These are phyloP conservation scores for Holtermannia corniformis DNA, from an alignment of 768 basidiomycete genomes.

Conservation along the genomic window DNA sequence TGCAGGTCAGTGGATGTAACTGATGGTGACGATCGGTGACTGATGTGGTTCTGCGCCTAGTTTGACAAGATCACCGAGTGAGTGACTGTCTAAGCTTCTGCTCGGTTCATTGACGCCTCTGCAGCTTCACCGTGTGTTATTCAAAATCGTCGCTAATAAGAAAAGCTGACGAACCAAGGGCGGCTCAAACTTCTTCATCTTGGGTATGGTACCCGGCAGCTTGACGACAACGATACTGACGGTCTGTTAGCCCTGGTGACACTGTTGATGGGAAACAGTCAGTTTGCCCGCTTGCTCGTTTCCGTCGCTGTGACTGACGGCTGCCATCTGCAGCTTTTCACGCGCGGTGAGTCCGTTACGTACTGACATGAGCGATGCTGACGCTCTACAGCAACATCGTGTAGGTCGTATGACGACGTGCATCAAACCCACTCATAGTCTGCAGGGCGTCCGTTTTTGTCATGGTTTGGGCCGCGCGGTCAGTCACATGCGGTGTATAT, in stretches of 20 bases:
- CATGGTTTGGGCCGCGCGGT: conserved; percentile 58
- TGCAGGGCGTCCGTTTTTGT: conserved; percentile 47
- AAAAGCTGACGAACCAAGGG: conserved; percentile 13
- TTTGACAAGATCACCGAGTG: conserved; percentile 66
- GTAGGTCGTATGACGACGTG: neutral
- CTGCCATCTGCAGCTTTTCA: too few species aligned
- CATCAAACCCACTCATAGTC: too few species aligned
- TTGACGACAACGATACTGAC: too few species aligned
- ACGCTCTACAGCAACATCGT: neutral
- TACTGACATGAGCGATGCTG: too few species aligned
- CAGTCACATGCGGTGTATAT: too few species aligned
- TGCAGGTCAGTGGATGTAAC: conserved; percentile 41
- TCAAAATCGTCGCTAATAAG: neutral
- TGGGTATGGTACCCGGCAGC: too few species aligned
- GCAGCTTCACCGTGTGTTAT: conserved; percentile 12
- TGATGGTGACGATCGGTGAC: too few species aligned
- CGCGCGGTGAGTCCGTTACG: too few species aligned
- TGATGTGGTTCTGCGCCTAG: conserved; percentile 24
- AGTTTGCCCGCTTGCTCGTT: conserved; percentile 8
- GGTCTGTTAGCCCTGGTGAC: conserved; percentile 59
- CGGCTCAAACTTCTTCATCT: conserved; percentile 60
- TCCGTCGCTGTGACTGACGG: too few species aligned
- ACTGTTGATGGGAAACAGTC: conserved; percentile 51
- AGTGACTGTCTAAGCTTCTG: conserved; percentile 1
- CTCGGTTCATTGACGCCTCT: conserved; percentile 45